A percentile compares a stretch with the other conserved stretches of the same genome.
phyloP scores from a whole-genome alignment of 192 early-diverging fungal species.

The Jimgerdemannia flammicorona region DNA sequence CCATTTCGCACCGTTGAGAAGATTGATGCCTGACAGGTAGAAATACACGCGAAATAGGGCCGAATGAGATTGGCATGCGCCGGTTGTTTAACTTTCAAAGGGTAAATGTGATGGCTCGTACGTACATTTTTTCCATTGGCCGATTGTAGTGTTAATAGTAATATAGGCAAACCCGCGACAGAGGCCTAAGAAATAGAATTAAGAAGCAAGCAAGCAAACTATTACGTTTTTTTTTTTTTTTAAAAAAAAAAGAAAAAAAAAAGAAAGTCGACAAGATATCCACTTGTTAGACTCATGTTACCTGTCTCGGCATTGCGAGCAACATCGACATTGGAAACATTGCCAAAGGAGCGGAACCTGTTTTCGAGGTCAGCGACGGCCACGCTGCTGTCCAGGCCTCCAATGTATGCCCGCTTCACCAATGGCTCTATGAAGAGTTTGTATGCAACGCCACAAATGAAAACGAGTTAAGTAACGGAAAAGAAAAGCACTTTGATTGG shows the following conservation, averaged over 20 bases:
- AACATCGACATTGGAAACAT: conserved; percentile 45
- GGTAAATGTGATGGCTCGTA: not conserved
- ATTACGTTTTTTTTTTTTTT: not conserved
- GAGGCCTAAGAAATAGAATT: conserved; percentile 17
- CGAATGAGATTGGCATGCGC: not conserved
- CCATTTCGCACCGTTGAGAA: conserved; percentile 81
- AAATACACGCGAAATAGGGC: not conserved
- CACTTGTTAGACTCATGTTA: not conserved
- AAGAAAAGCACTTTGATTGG: not conserved
- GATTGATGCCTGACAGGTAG: conserved; percentile 38
- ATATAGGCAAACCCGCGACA: conserved; percentile 77
- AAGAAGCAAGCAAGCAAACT: conserved; percentile 18
- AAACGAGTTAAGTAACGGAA: not conserved
- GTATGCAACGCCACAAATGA: not conserved
- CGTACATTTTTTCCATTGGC: conserved; percentile 63
- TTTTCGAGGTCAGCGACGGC: conserved; percentile 50
- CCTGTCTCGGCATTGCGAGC: conserved; percentile 38
- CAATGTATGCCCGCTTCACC: conserved; percentile 68
- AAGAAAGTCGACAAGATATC: too few species aligned
- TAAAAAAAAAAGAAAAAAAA: too few species aligned
- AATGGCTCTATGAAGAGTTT: not conserved
- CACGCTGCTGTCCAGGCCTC: conserved; percentile 63
- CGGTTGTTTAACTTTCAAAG: not conserved
- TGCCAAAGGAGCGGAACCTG: conserved; percentile 76
- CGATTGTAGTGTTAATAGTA: conserved; percentile 59